Base-by-base conservation (phyloP, 2,329 filamentous ascomycete genomes). In the Verticillium albo-atrum region DNA sequence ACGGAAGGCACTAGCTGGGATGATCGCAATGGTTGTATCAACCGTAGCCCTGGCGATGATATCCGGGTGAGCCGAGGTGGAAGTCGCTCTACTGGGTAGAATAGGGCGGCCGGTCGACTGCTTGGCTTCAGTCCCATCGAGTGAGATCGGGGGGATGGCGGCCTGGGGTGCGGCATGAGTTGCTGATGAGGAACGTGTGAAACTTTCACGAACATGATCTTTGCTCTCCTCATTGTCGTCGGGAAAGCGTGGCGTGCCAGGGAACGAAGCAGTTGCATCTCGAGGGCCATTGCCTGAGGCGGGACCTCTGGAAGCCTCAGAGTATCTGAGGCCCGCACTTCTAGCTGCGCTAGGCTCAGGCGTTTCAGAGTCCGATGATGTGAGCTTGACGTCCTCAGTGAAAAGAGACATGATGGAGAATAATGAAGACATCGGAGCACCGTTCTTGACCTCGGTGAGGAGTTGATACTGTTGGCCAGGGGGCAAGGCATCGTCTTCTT, bases 401-500 rank as follows among this genome's bases (percentile, higher is more conserved):
- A 99, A 99, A 0, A 99, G 80, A 2, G 94, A 96, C 75, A 99
- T 86, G 65, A 99, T 97, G 1, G 95, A 98, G 74, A 99, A 99
- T 2, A 99, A 77, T 0, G 95, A 99, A 5, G 95, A 99, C 94
- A 99, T 97, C 1, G 96, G 94, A 1, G 95, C 93, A 15, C 95
- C 95, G 68, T 99, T 99, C 69, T 95, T 96, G 57, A 99, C 94
- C 74, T 99, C 96, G 0, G 95, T 99, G 58, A 99, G 80, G 42
- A 99, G 82, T 71, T 98, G 95, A 69, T 99, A 99, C 71, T 97
- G 92, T 59, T 91, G 87, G 7, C 83, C 84, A 35, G 85, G 84
- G 5, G 82, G 75, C 32, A 81, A 75, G 47, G 79, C 76, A 50
- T 82, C 78, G 28, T 89, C 88, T n/a, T 92, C 89, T n/a, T 90